Evolutionary conservation across 2,329 filamentous ascomycete species (phyloP).

Genomic region (Colletotrichum australisinense): DNA sequence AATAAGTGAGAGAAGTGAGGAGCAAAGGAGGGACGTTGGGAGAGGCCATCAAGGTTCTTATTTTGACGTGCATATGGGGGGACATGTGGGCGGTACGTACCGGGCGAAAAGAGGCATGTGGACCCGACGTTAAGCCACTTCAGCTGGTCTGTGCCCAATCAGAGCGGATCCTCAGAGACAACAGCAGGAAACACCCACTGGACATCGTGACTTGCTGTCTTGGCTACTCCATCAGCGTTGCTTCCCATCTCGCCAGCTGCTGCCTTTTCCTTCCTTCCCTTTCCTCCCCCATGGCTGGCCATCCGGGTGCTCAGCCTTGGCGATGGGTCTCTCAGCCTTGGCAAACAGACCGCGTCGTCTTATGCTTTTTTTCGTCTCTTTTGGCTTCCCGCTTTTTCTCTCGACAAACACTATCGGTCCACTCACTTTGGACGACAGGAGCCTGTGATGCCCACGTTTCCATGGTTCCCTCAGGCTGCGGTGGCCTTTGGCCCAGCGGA

Average conservation of each 20-base stretch:
- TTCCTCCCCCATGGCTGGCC: background rate
- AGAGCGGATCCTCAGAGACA: background rate
- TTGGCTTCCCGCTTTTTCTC: slow-evolving; percentile 8
- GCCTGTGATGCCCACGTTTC: background rate
- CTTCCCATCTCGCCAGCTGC: background rate
- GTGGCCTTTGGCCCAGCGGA: no score
- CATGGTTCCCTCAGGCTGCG: background rate
- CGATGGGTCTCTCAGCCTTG: slow-evolving; percentile 33
- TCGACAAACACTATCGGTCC: background rate
- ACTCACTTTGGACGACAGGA: background rate
- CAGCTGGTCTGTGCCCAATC: slow-evolving; percentile 15
- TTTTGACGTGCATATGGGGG: slow-evolving; percentile 4
- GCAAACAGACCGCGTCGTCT: slow-evolving; percentile 26
- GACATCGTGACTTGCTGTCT: slow-evolving; percentile 15
- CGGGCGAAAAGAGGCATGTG: background rate
- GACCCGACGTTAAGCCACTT: background rate
- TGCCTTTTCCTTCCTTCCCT: background rate
- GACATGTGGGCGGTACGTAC: background rate
- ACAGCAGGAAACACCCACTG: background rate
- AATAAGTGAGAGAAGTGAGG: background rate
- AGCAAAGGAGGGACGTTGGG: background rate
- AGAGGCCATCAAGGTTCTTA: slow-evolving; percentile 32
- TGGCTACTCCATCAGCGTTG: background rate
- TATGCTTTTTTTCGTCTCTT: slow-evolving; percentile 7
- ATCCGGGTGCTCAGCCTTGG: slow-evolving; percentile 35